Percentiles rank a stretch among this genome's conserved stretches.
phyloP scores from a whole-genome alignment of 305 asterid species.

The Solanum hybrid region DNA sequence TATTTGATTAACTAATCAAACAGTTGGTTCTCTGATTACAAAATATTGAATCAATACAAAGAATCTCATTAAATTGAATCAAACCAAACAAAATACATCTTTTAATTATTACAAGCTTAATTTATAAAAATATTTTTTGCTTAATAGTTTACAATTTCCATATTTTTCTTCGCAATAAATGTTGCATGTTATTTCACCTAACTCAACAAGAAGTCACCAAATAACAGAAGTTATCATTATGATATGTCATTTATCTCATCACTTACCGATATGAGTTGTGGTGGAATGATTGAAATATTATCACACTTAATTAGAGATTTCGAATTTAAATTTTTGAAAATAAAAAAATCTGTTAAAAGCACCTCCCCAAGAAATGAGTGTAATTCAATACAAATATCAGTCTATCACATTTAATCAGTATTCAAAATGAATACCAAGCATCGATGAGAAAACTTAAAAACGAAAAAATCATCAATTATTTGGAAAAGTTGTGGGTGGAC shows the following conservation, averaged over 20 bases:
- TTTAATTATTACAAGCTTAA: neutral
- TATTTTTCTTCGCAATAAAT: neutral
- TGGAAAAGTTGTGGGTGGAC: neutral
- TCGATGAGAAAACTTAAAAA: no score
- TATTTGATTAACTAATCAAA: neutral
- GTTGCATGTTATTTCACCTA: neutral
- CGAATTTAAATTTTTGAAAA: no score
- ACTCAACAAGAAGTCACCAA: neutral
- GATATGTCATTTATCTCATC: neutral
- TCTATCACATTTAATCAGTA: no score
- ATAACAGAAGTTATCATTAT: no score
- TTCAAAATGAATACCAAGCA: neutral
- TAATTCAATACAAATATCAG: no score
- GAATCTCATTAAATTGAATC: neutral
- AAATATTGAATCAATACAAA: no score
- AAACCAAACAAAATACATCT: neutral
- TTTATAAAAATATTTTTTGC: neutral
- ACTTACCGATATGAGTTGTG: neutral
- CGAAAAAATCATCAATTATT: neutral
- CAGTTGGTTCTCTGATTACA: neutral
- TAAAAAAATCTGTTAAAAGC: no score
- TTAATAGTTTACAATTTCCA: neutral
- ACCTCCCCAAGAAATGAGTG: no score
- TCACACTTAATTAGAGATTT: rapidly evolving
- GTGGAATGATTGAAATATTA: no score